Base-by-base conservation (phyloP, 2,329 filamentous ascomycete species). In the Mollisia scopiformis region DNA sequence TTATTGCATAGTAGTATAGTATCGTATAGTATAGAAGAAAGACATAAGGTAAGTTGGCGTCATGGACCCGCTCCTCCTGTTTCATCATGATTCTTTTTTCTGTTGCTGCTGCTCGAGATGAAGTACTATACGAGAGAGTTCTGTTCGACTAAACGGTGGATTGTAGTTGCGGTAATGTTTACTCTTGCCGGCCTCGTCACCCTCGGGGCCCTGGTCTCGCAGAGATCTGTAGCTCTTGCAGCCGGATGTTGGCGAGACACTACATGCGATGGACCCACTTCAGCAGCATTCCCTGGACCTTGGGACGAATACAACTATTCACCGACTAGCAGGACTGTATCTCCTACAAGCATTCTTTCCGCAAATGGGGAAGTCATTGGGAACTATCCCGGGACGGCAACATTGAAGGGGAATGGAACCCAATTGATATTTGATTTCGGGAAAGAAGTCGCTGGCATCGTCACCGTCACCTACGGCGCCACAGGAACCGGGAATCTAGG, bases 291-390 rank as follows among this genome's bases (percentile, higher is more conserved):
- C 62, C 76, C 79, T 2, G 85, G 85, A 0, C 72, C 74, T 16
- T 88, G 86, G 85, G 81, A 88, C 31, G 71, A 77, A 1, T 82
- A 85, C 66, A 87, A 84, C 52, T 86, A 80, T 65, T 80, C 85
- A 1, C 84, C 85, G 0, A 58, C 74, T 6, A 82, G 82, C 2
- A 76, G 86, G 35, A 82, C 72, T 4, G 77, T 86, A 2, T 68
- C 70, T 3, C 85, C 85, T 1, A 72, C 72, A 23, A 57, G 30
- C 13, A 61, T 65, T 43, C 55, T 62, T 2, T 25, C 41, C 11
- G 35, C 41, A 3, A 53, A 49, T 73, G 16, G 74, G 80, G 21
- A 75, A 82, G 3, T 75, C 75, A 3, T 69, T 74, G 1, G 68
- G 66, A 3, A 76, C 68, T 70, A 62, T 50, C 66, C 65, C 7